Percentiles rank a stretch among this genome's conserved stretches.
Conservation (phyloP, 305 asterid species). For the Fraxinus angustifolia region DNA sequence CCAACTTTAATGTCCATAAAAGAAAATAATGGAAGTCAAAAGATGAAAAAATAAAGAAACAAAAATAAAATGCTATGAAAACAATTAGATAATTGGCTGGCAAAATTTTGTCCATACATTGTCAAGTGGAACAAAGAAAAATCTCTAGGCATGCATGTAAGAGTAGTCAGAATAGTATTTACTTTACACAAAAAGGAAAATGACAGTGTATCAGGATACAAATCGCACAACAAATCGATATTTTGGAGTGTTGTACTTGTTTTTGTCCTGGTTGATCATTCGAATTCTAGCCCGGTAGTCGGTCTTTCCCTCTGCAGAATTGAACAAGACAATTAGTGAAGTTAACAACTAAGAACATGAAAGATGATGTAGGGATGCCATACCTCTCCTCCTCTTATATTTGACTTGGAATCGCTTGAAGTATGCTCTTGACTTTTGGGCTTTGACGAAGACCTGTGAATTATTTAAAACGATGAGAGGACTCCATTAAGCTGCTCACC, state of each 20-base stretch:
- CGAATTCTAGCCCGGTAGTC: slow-evolving; percentile 86
- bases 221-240: slow-evolving; percentile 83
- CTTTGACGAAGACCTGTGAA: slow-evolving; percentile 57
- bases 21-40: background rate
- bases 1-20: background rate
- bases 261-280: slow-evolving; percentile 87
- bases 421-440: slow-evolving; percentile 74
- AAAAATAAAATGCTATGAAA: background rate
- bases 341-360: background rate
- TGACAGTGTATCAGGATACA: slow-evolving; percentile 40
- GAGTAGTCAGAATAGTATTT: background rate
- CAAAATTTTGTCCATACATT: background rate
- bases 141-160: background rate
- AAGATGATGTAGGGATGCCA: background rate
- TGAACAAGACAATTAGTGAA: background rate
- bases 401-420: slow-evolving; percentile 85
- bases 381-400: slow-evolving; percentile 86
- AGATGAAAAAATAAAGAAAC: background rate
- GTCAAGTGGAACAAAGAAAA: background rate
- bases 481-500: background rate
- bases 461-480: background rate
- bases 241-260: slow-evolving; percentile 82
- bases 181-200: background rate
- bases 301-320: slow-evolving; percentile 77
- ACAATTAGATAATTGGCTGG: background rate